phyloP scores from a whole-genome alignment of 768 basidiomycete species.

The Amanita pseudoporphyria region DNA sequence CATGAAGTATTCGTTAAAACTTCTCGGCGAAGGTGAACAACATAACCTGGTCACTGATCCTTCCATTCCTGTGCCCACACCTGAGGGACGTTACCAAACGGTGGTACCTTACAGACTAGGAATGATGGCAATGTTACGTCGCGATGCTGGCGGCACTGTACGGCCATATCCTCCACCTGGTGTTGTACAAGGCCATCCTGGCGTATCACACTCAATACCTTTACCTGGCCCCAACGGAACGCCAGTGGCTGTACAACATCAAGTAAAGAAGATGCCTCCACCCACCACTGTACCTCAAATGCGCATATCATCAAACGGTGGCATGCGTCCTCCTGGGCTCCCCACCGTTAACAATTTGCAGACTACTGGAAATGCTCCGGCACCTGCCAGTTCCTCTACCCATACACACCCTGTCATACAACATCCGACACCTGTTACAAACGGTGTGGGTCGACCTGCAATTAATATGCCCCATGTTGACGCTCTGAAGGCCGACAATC shows the following conservation, averaged over 20 bases:
- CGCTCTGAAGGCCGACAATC: slow-evolving; percentile 19
- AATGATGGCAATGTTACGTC: slow-evolving; percentile 23
- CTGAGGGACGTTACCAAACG: slow-evolving; percentile 42
- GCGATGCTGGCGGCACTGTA: slow-evolving; percentile 22
- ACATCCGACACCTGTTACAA: slow-evolving; percentile 23
- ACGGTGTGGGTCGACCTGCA: slow-evolving; percentile 27
- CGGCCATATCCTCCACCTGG: slow-evolving; percentile 17
- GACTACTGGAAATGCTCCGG: slow-evolving; percentile 12
- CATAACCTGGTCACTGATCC: slow-evolving; percentile 41
- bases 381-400: slow-evolving; percentile 16
- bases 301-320: slow-evolving; percentile 52
- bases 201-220: slow-evolving; percentile 1
- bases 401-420: slow-evolving; percentile 19
- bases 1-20: slow-evolving; percentile 42
- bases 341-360: slow-evolving; percentile 23
- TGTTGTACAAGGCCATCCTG: slow-evolving; percentile 5
- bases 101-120: slow-evolving; percentile 43
- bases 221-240: slow-evolving; percentile 27
- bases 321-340: slow-evolving; percentile 38
- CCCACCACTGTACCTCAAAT: slow-evolving; percentile 44
- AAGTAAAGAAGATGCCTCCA: slow-evolving; percentile 55
- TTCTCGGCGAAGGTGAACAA: slow-evolving; percentile 49
- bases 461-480: slow-evolving; percentile 42
- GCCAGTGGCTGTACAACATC: slow-evolving; percentile 50
- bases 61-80: slow-evolving; percentile 28